Percentiles rank a stretch among this genome's conserved stretches.
Conservation (phyloP, 805 yeast genomes). For the Schwanniomyces yamadae region DNA sequence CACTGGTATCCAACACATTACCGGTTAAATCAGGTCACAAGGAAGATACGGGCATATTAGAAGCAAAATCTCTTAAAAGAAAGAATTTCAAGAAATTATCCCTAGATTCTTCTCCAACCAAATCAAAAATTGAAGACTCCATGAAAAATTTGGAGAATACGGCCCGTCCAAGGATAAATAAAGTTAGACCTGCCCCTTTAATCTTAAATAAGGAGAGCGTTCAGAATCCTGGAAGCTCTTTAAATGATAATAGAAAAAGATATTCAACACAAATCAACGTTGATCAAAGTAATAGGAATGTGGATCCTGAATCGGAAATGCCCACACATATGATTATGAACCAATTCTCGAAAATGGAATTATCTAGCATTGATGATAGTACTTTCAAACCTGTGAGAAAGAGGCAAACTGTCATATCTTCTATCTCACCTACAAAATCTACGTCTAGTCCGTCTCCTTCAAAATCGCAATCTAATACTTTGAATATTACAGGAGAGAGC, state of each 20-base stretch:
- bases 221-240: background rate
- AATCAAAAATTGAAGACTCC: constrained; percentile 3
- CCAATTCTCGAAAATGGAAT: constrained; percentile 27
- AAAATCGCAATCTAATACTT: constrained; percentile 4
- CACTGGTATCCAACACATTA: constrained; percentile 7
- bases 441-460: constrained; percentile 18
- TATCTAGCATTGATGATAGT: constrained; percentile 6
- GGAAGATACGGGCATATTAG: constrained; percentile 22
- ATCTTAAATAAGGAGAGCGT: constrained; percentile 13
- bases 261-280: constrained; percentile 10
- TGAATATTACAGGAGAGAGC: constrained; percentile 6
- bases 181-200: constrained; percentile 33
- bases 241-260: no score
- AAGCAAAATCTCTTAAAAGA: constrained; percentile 36
- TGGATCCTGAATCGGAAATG: constrained; percentile 23
- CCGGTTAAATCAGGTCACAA: background rate
- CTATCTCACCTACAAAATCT: constrained; percentile 42
- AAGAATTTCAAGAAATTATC: constrained; percentile 41
- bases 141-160: constrained; percentile 9
- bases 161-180: constrained; percentile 16
- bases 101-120: constrained; percentile 14
- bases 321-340: constrained; percentile 22
- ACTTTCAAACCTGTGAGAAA: constrained; percentile 16
- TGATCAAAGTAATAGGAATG: constrained; percentile 17
- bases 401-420: constrained; percentile 42